phyloP scores from a whole-genome alignment of 2,329 filamentous ascomycete species.

The Trichoderma oligosporum region DNA sequence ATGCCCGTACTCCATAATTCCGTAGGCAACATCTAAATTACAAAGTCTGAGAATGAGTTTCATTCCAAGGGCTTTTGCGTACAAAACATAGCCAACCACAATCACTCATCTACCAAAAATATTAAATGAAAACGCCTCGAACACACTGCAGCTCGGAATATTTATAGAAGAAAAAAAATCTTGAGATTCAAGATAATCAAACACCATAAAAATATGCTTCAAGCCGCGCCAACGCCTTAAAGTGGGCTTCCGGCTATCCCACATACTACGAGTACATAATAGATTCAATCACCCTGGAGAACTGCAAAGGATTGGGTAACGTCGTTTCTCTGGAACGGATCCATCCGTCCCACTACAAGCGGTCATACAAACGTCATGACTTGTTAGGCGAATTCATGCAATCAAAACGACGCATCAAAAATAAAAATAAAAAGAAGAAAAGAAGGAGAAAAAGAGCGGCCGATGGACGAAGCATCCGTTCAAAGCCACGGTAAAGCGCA shows the following conservation, averaged over 20 bases:
- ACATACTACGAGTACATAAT: not conserved
- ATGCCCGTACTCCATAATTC: not conserved
- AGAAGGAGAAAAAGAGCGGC: not conserved
- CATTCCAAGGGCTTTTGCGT: constrained; percentile 11
- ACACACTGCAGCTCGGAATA: not conserved
- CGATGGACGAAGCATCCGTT: not conserved
- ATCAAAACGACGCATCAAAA: too few species aligned
- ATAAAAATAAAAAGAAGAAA: not conserved
- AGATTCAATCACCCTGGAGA: constrained; percentile 1
- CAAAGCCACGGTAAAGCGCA: constrained; percentile 14
- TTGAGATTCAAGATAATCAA: not conserved
- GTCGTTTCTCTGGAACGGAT: not conserved
- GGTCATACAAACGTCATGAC: constrained; percentile 18
- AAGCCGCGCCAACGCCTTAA: constrained; percentile 11
- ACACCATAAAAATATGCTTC: constrained; percentile 5
- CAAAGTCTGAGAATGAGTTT: constrained; percentile 5
- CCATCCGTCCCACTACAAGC: not conserved
- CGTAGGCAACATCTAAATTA: not conserved
- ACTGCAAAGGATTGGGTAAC: not conserved
- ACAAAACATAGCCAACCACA: constrained; percentile 9
- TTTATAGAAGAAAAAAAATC: not conserved
- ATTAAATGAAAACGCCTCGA: not conserved
- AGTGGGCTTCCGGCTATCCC: not conserved
- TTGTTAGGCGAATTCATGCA: not conserved
- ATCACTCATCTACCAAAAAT: not conserved